Conservation (phyloP, 176 grass and related monocot species). For the Ampelocalamus luodianensis region DNA sequence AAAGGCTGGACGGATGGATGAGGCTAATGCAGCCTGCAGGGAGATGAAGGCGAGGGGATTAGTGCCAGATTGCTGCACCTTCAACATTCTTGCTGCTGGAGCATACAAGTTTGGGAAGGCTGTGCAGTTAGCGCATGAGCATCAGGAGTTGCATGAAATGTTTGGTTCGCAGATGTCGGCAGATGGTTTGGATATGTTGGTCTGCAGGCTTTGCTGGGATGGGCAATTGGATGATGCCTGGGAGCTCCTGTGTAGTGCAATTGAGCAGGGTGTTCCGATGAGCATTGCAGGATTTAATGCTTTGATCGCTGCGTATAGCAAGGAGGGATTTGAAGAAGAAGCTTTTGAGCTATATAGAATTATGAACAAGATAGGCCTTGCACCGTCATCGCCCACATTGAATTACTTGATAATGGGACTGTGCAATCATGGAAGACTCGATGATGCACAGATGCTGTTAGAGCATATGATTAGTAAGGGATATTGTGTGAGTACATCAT, state of each 20-base stretch:
- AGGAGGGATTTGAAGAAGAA: slow-evolving; percentile 72
- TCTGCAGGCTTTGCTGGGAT: slow-evolving; percentile 80
- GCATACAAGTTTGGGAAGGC: slow-evolving; percentile 64
- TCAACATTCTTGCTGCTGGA: slow-evolving; percentile 82
- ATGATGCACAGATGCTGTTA: slow-evolving; percentile 60
- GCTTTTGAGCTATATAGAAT: slow-evolving; percentile 68
- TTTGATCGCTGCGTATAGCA: slow-evolving; percentile 72
- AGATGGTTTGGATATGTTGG: slow-evolving; percentile 59
- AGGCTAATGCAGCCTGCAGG: slow-evolving; percentile 48
- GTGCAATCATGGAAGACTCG: slow-evolving; percentile 64
- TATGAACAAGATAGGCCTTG: slow-evolving; percentile 67
- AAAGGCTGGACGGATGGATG: slow-evolving; percentile 69
- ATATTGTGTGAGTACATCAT: slow-evolving; percentile 67
- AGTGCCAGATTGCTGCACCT: slow-evolving; percentile 78
- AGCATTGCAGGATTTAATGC: slow-evolving; percentile 76
- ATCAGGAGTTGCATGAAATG: slow-evolving; percentile 44
- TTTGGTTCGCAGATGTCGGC: slow-evolving; percentile 42
- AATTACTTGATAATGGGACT: slow-evolving; percentile 80
- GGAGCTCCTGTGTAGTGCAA: slow-evolving; percentile 48
- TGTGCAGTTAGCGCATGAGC: slow-evolving; percentile 20
- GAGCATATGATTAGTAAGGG: slow-evolving; percentile 71
- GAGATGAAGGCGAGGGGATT: slow-evolving; percentile 74
- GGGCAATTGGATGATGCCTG: slow-evolving; percentile 67
- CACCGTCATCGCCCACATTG: slow-evolving; percentile 68
- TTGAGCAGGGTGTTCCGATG: too few relatives aligned